Percentiles rank a stretch among this genome's conserved stretches.
Conservation (phyloP, 169 alveolate genomes). For the Plasmodium knowlesi region DNA sequence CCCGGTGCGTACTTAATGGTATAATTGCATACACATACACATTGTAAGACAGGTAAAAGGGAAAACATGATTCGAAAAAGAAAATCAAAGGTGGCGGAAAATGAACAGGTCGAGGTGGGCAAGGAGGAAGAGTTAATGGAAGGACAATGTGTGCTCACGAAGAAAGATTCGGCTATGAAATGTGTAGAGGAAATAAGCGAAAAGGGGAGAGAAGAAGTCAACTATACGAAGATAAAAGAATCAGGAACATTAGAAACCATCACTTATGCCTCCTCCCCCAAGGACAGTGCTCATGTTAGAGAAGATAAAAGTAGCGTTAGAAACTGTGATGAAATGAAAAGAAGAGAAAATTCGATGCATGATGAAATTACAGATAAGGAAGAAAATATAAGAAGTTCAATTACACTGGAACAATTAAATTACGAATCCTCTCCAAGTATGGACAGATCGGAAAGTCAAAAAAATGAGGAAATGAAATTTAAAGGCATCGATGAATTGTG, state of each 20-base stretch:
- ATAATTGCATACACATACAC: background rate
- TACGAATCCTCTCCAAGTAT: background rate
- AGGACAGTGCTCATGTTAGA: background rate
- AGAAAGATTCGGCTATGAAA: constrained; percentile 27
- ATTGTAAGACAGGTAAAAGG: background rate
- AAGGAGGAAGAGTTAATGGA: constrained; percentile 26
- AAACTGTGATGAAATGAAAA: constrained; percentile 9
- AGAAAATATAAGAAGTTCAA: background rate
- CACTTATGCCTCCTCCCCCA: background rate
- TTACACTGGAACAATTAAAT: background rate
- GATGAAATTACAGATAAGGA: background rate
- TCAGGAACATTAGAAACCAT: background rate
- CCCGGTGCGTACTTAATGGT: background rate
- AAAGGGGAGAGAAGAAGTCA: background rate
- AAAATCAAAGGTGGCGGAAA: constrained; percentile 52
- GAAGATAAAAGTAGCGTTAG: background rate
- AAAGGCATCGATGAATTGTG: constrained; percentile 38
- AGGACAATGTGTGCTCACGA: constrained; percentile 5
- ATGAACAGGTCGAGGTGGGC: constrained; percentile 16
- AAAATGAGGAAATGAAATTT: constrained; percentile 5
- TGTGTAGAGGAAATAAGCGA: constrained; percentile 7
- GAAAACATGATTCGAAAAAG: constrained; percentile 62
- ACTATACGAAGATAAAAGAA: background rate
- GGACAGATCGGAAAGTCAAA: background rate
- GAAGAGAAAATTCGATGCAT: background rate